Percentiles rank a stretch among this genome's conserved stretches.
Evolutionary conservation across 345 rosid genomes (phyloP).

Genomic region (Kandelia obovata): DNA sequence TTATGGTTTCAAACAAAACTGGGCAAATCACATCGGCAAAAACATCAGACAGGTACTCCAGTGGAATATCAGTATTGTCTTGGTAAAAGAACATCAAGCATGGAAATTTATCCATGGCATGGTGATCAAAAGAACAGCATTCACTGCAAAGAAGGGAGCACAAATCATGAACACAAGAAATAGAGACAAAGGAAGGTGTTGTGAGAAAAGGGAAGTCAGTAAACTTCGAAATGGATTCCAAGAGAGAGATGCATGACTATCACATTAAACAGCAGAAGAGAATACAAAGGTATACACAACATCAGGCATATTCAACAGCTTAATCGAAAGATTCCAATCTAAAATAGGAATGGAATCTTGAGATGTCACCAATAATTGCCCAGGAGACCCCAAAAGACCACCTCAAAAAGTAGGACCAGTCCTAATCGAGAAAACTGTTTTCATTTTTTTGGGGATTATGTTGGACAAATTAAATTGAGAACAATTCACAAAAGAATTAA

Average conservation of each 20-base stretch:
- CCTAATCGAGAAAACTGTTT: too few relatives aligned
- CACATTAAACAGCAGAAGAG: background rate
- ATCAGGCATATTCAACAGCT: too few relatives aligned
- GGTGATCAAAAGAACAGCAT: conserved; percentile 56
- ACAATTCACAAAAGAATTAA: too few relatives aligned
- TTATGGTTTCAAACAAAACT: conserved; percentile 62
- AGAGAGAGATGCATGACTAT: background rate
- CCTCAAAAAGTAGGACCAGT: too few relatives aligned
- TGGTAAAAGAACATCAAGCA: conserved; percentile 67
- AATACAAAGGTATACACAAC: background rate
- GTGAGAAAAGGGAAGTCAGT: background rate
- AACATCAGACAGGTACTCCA: conserved; percentile 46
- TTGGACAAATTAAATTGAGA: too few relatives aligned
- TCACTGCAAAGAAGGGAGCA: conserved; percentile 53
- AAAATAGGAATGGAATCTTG: too few relatives aligned
- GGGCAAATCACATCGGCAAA: conserved; percentile 71
- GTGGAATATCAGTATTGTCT: conserved; percentile 34
- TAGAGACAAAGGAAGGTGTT: background rate
- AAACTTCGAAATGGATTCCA: background rate
- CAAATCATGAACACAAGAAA: conserved; percentile 2
- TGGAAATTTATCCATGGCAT: conserved; percentile 42
- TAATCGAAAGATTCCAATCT: too few relatives aligned
- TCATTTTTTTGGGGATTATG: too few relatives aligned
- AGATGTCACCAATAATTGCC: too few relatives aligned
- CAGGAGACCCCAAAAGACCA: too few relatives aligned